Evolutionary conservation across 352 stramenopile species (phyloP), one percentile per base, ranked within the genome.

Genomic region (Pythium plurisporium): DNA sequence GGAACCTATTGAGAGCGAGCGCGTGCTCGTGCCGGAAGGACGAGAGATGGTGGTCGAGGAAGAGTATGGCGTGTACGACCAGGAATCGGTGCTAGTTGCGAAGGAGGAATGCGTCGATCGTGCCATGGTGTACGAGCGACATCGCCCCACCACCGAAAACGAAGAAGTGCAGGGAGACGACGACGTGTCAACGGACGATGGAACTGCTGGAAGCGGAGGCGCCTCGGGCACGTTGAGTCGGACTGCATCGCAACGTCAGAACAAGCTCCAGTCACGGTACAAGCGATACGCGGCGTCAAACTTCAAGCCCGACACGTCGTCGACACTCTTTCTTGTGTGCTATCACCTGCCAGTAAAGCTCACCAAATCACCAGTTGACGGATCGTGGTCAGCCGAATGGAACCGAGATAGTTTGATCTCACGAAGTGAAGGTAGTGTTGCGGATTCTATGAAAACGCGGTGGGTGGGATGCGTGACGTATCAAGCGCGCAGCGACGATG

Each of bases 331-430:
- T 34, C 71, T 98, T 33, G 86, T 98, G 30, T 97, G 90, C 56
- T 98, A 97, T 58, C 91, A 98, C 59, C 55, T 98, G 53, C 94
- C 94, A 0, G 83, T 98, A 34, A 89, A 89, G 36, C 67, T 97
- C 2, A 74, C 59, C 37, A 94, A 93, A 57, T 86, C 80, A 14
- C 49, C 62, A 0, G 56, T 57, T 3, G 74, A 84, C 19, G 82
- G 85, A 0, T 77, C 72, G 36, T 98, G 92, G 92, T 77, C 74
- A 14, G 89, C 84, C 0, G 60, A 73, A 47, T 98, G 91, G 91
- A 95, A 97, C 61, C 77, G 75, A 10, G 87, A 98, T 59, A 97
- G 84, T 64, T 64, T 98, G n/a, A 97, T 97, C 46, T 87, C 89
- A 2, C 86, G 91, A 27, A 95, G 81, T 40, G 78, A 96, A 22